Base-by-base conservation (phyloP, 345 rosid species). In the Murraya koenigii region DNA sequence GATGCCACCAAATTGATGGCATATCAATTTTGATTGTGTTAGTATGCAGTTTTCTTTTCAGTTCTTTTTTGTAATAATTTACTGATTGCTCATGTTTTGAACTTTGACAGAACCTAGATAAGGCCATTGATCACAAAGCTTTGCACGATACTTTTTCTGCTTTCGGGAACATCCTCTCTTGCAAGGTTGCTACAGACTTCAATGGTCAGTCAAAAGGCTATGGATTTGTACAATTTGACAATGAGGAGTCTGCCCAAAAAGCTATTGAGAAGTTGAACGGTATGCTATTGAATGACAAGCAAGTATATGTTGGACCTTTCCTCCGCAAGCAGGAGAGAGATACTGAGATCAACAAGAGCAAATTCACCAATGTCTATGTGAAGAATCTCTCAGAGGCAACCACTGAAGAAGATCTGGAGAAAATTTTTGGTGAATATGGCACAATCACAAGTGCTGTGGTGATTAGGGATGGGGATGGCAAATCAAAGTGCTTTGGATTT, bases 241-340 rank as follows among this genome's bases (percentile, higher is more conserved):
- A 69, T 71, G 97, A 90, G 65, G 98, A 94, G 62, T 77, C 97
- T 77, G 92, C 98, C 13, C 93, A 89, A 82, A 85, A 79, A 74
- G 98, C 99, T 72, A 93, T 91, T 62, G 90, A 85, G 84, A 87
- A 90, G 70, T 66, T 95, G 82, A 93, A 92, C 81, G 98, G 97
- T 26, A 96, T 96, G 99, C 86, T 96, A 38, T 28, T 96, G 80
- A 96, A 94, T 83, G 99, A 93, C 79, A 96, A 96, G 86, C 98
- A 90, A 90, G 98, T 96, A 71, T 94, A 84, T 76, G 99, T 96
- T 3, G 99, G 98, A 32, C 99, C 92, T 5, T 96, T 96, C 82
- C 91, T 95, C 66, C 93, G 93, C 81, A 95, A 89, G 83, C 96
- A 95, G 84, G 99, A 94, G 81, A 89, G 99, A 84, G 99, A 96